Base-by-base conservation (phyloP, 805 yeast genomes). In the Zygosaccharomyces bailii region DNA sequence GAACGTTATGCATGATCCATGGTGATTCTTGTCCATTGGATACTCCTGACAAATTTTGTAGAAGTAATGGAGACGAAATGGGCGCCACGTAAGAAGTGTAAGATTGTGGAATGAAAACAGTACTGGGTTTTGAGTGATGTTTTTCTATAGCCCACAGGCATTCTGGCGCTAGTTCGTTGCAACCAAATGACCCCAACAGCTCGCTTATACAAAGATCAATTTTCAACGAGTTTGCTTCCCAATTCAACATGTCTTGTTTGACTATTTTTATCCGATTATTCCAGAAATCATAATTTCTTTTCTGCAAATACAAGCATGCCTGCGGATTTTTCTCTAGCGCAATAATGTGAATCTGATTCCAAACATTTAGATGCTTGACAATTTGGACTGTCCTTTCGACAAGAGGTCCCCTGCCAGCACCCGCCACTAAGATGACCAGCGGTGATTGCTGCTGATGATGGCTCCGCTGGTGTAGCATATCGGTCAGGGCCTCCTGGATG, bases 121-220 rank as follows among this genome's bases (percentile, higher is more conserved):
- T 84, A 27, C 60, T 45, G 8, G 53, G 46, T 5, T 61, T 62
- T 17, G 65, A 42, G 62, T 75, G 53, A 63, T 77, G 53, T 38
- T 56, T 50, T 41, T 75, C 74, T 13, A 72, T 55, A 1, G 73
- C 66, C 35, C 68, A 69, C 2, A 87, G 61, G 46, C 93, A 82
- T 60, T 90, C 98, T 0, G 98, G 97, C 6, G 86, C 75, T 13
- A 87, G 70, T 60, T 90, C 97, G 63, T 90, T 91, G 61, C 95
- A 91, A 3, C 96, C 97, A 67, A 91, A 85, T 11, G 96, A 86
- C 4, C 97, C 97, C 20, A 90, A 63, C 5, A 91, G 67, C 61
- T 90, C 97, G 34, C 95, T 84, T 1, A 91, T 73, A 6, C 89
- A 74, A 34, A 90, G 56, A 56, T 85, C 75, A 44, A 74, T 72